Evolutionary conservation across 1,284 basidiomycete species (phyloP), one percentile per base, ranked within the genome.

Genomic region (Pterula multifida): DNA sequence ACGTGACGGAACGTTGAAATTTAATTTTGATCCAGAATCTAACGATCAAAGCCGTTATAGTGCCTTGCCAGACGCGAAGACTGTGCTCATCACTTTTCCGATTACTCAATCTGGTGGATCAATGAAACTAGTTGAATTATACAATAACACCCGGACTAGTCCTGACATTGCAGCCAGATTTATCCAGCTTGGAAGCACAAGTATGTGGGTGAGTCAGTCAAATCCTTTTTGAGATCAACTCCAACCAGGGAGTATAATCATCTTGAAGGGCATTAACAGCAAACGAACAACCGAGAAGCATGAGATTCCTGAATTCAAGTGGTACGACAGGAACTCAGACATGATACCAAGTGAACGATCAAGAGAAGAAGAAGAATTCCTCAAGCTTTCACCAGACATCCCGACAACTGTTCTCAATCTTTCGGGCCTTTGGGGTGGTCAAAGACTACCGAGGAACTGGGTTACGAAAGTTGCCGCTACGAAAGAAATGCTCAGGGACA

Each of bases 21-120:
- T 79, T 60, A 59, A 60, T 25, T 79, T 78, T 55, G 68, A 75
- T 56, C 70, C 71, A 23, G 61, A 68, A 19, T 68, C 68, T 2
- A 65, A 74, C 19, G 67, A 71, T 52, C 48, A 60, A 3, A 62
- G 61, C 42, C 65, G 68, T 15, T 82, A 72, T 61, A 55, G 56
- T 15, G 50, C 48, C 15, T 68, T 85, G 0, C 82, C 82, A 0
- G 63, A 69, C 49, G 79, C 82, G 9, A 62, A 61, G 45, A 79
- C 76, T 0, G 71, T 85, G 2, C 61, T 85, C 19, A 73, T 85
- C 47, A 76, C 77, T 3, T 86, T 85, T 56, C 79, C 79, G 0
- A 75, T 83, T 51, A 66, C 62, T 21, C 63, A 63, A 17, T 52
- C 54, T 46, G 76, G 76, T 6, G 76, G 69, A 2, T 70, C 73